These are phyloP conservation scores for Calonectria hongkongensis DNA, from an alignment of 2,329 filamentous ascomycete genomes.

Conservation along the genomic window DNA sequence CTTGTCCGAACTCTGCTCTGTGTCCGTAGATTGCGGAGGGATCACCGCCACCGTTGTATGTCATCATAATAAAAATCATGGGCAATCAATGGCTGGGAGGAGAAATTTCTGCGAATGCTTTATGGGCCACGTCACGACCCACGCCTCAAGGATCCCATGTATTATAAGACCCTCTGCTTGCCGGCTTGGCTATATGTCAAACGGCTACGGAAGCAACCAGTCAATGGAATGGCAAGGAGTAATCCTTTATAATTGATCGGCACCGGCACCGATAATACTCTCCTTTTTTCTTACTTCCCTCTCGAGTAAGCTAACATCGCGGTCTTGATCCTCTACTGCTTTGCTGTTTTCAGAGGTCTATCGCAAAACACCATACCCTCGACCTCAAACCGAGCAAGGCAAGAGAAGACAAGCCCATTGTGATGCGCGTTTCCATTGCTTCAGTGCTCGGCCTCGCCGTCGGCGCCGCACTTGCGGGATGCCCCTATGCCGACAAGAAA, in stretches of 20 bases:
- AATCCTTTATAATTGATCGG: not conserved
- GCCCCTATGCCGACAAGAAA: constrained; percentile 24
- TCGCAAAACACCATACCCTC: not conserved
- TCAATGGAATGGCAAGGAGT: not conserved
- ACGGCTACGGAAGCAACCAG: not conserved
- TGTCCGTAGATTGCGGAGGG: not conserved
- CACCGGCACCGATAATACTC: not conserved
- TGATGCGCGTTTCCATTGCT: constrained; percentile 11
- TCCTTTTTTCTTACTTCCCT: too few relatives aligned
- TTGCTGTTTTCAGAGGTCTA: not conserved
- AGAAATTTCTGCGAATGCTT: not conserved
- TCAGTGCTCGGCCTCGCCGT: constrained; percentile 14
- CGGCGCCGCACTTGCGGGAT: constrained; percentile 22
- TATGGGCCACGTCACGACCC: not conserved
- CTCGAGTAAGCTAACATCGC: not conserved
- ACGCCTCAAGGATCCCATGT: not conserved
- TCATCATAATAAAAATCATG: not conserved
- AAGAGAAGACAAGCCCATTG: not conserved
- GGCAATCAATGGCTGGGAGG: not conserved
- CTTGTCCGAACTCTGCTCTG: not conserved
- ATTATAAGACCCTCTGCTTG: not conserved
- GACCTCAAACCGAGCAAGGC: too few relatives aligned
- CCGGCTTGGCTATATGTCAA: not conserved
- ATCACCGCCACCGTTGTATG: not conserved
- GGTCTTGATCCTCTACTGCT: not conserved